Base-by-base conservation (phyloP, 305 asterid species). In the Withania somnifera region DNA sequence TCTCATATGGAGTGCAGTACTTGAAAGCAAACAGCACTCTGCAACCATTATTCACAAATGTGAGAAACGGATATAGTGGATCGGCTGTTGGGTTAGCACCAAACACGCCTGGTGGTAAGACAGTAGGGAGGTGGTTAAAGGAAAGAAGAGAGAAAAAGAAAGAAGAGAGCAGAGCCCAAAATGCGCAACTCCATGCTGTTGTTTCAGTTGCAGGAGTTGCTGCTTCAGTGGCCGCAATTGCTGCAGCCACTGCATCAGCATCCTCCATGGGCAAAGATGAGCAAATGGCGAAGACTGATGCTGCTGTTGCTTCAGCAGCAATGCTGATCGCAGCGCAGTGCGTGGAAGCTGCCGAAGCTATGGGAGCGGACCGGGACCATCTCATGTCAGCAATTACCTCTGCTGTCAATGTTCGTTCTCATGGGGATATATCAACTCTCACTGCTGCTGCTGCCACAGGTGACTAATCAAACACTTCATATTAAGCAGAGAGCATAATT, bases 391-490 rank as follows among this genome's bases (percentile, higher is more conserved):
- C 99, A 42, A 91, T 94, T 75, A 91, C 94, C 91, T 94, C 99
- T 36, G 99, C 99, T 73, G 98, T 97, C 67, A 94, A 84, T 82
- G 96, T 95, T 24, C 92, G 94, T 0, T 93, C 98, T 0, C 98
- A 97, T 36, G 99, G 98, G 17, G 99, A 97, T 69, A 94, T 97
- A 45, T 92, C 98, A 4, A 95, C 99, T 60, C 98, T 97, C 15
- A 97, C 98, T 3, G 99, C 98, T 28, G 98, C 97, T 26, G 98
- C 99, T 1, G 98, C 99, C 84, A 95, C 98, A 80, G 98, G 99
- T 94, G 30, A 81, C 47, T 53, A 24, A 24, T 40, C 6, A 40
- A 69, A 20, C 30, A 68, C n/a, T 20, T 38, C 32, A 22, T 57
- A 19, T 57, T 15, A 22, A 57, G 3, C 53, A 66, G 11, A 64